Base-by-base conservation (phyloP, 768 basidiomycete species). In the Piloderma croceum region DNA sequence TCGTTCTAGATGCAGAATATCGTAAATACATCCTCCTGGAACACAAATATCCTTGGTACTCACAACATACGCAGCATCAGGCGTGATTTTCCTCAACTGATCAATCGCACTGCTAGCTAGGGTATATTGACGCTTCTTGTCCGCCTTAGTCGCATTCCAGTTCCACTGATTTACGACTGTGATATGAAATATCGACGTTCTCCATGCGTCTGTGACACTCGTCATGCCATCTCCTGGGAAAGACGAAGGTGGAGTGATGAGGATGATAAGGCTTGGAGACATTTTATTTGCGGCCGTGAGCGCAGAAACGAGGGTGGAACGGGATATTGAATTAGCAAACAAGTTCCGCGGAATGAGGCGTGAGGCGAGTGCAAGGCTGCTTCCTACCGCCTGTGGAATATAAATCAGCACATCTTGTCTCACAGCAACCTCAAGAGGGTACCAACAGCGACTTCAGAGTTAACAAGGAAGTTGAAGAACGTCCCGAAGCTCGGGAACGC, bases 121-220 rank as follows among this genome's bases (percentile, higher is more conserved):
- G 4, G 53, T 20, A 47, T 74, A 73, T 19, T 54, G 39, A 3
- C 36, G 48, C 33, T 46, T 43, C 39, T 68, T 67, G 32, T 70
- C 67, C 15, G 41, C 55, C 13, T 43, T 44, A 3, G 68, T 70
- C 5, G 71, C 65, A 38, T 73, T 65, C 63, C 67, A 74, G 15
- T 64, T 63, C 71, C 70, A 74, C n/a, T 55, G 38, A 5, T 64
- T 58, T 24, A 69, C 54, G 18, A 64, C 56, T 7, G 72, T 74
- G 36, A 71, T 57, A 45, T 76, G 73, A 42, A 68, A 73, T 3
- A 74, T 25, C 38, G 67, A 70, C 6, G 57, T 54, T 22, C 70
- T 53, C 73, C 73, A 73, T 23, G 65, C 66, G 23, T 63, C 61
- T 1, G 66, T 69, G 17, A 72, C 63, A 44, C 71, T 73, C 10